Evolutionary conservation across 2,329 filamentous ascomycete genomes (phyloP).

Genomic region (Colletotrichum ledebouriae): DNA sequence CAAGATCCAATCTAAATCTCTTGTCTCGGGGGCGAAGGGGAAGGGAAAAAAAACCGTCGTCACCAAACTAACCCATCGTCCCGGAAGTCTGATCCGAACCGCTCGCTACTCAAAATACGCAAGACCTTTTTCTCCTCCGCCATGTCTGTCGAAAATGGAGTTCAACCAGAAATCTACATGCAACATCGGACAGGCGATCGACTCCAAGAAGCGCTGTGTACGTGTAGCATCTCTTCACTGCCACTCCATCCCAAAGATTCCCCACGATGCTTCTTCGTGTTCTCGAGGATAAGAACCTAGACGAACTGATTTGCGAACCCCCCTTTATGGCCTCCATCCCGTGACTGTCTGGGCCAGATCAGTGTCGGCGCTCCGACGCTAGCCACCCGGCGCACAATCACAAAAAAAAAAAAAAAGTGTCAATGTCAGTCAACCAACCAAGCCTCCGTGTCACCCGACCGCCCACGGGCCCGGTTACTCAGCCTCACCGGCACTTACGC

Average conservation of each 20-base stretch:
- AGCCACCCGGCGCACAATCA: conserved; percentile 10
- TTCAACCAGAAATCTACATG: too few relatives aligned
- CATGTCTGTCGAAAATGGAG: too few relatives aligned
- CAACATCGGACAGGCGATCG: too few relatives aligned
- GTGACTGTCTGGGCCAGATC: conserved; percentile 1
- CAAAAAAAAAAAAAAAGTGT: neutral
- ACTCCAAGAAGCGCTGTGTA: too few relatives aligned
- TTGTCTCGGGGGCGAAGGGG: neutral
- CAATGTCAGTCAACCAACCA: neutral
- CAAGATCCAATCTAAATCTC: neutral
- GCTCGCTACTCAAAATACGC: conserved; percentile 8
- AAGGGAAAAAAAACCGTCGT: neutral
- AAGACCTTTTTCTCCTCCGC: conserved; percentile 11
- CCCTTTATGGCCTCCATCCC: neutral
- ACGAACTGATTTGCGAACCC: too few relatives aligned
- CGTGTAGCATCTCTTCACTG: too few relatives aligned
- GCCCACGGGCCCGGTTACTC: neutral
- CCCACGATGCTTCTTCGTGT: too few relatives aligned
- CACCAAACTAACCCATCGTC: neutral
- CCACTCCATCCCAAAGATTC: too few relatives aligned
- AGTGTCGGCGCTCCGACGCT: conserved; percentile 16
- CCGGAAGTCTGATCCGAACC: conserved; percentile 13
- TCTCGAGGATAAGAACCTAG: too few relatives aligned
- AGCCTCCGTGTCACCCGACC: conserved; percentile 12
- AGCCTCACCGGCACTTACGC: conserved; percentile 4